Conservation (phyloP, 148 eudicot species). For the Heliosperma pusillum region DNA sequence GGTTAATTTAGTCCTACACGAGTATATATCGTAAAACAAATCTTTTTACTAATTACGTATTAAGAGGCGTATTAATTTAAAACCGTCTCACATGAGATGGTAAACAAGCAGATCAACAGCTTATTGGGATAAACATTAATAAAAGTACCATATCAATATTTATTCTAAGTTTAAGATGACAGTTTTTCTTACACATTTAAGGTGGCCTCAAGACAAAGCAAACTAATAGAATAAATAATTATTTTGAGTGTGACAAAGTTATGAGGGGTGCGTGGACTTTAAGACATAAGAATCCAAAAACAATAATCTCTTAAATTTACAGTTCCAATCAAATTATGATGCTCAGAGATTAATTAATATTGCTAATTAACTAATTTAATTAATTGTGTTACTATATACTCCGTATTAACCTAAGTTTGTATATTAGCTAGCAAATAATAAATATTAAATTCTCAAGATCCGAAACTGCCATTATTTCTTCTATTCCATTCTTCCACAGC, state of each 20-base stretch:
- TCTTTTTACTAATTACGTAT: too few species aligned
- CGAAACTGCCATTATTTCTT: constrained; percentile 34
- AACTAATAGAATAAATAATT: constrained; percentile 1
- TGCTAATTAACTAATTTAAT: not conserved
- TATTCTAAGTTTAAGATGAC: constrained; percentile 8
- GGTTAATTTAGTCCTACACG: too few species aligned
- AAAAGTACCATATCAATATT: constrained; percentile 10
- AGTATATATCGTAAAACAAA: too few species aligned
- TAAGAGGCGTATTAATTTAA: too few species aligned
- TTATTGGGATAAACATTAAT: constrained; percentile 40
- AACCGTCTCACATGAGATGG: too few species aligned
- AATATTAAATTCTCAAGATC: constrained; percentile 37
- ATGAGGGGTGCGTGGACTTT: constrained; percentile 30
- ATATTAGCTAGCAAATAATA: constrained; percentile 8
- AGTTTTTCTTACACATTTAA: constrained; percentile 23
- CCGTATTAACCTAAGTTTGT: not conserved
- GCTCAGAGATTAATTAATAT: constrained; percentile 12
- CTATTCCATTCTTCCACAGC: constrained; percentile 59
- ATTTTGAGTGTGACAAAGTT: constrained; percentile 1
- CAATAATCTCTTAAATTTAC: constrained; percentile 16
- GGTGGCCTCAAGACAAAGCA: constrained; percentile 33
- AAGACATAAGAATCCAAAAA: constrained; percentile 27
- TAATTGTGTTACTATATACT: not conserved
- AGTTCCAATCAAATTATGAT: constrained; percentile 18
- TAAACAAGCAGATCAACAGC: constrained; percentile 32